Conservation (phyloP, 305 asterid genomes). For the Plantago coronopus region DNA sequence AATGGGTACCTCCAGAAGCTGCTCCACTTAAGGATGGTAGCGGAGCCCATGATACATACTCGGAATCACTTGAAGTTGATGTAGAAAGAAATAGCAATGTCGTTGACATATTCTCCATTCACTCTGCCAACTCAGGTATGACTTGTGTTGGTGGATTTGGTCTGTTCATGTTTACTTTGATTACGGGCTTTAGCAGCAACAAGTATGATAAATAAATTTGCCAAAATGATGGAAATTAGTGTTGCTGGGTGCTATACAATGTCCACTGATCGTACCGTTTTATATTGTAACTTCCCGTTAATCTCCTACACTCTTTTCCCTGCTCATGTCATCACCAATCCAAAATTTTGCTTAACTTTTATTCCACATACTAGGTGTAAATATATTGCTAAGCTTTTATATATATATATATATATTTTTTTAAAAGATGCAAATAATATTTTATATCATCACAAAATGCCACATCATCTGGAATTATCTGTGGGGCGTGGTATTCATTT, state of each 20-base stretch:
- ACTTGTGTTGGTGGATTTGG: neutral
- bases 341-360: neutral
- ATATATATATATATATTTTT: no score
- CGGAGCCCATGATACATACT: conserved; percentile 26
- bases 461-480: neutral
- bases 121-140: conserved; percentile 41
- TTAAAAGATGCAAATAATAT: neutral
- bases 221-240: neutral
- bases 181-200: neutral
- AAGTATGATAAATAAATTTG: neutral
- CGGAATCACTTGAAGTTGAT: conserved; percentile 37
- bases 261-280: neutral
- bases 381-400: neutral
- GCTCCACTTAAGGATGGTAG: conserved; percentile 27
- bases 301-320: neutral
- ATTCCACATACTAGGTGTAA: neutral
- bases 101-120: conserved; percentile 72
- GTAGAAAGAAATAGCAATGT: conserved; percentile 33
- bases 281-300: neutral
- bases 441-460: neutral
- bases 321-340: neutral
- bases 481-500: neutral
- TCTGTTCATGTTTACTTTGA: neutral
- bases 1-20: conserved; percentile 80
- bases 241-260: neutral